Evolutionary conservation across 352 stramenopile genomes (phyloP), one percentile per base, ranked within the genome.

Genomic region (Phytophthora meadii): DNA sequence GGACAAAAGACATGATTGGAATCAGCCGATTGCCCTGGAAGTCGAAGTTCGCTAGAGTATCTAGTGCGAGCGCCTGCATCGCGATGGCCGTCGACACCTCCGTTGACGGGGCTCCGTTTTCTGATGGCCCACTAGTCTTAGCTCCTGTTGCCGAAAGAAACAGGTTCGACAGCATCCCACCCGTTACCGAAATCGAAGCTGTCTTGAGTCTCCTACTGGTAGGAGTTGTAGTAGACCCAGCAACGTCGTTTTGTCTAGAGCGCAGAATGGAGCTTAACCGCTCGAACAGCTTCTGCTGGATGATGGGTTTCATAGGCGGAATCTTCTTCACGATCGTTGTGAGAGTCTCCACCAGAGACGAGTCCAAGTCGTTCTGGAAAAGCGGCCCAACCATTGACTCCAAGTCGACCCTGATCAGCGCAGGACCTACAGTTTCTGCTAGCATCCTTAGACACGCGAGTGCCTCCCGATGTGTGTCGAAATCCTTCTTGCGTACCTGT

Each of bases 321-420:
- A 96, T 92, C 48, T 88, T 88, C 61, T 96, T 94, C 14, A 94
- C 82, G 42, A 96, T 92, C 2, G 84, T 94, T 15, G 84, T 89
- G 9, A 96, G 59, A 32, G 88, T 93, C 46, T 96, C 88, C 14
- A 96, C 85, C 4, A 96, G 73, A 12, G 84, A 84, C 17, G 79
- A 78, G 46, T 96, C 85, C 9, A 96, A 65, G 42, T 95, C 88
- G 45, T 94, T 93, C 54, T 93, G 82, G 62, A 96, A 94, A 19
- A 96, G 75, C 22, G 82, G 79, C 0, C 76, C 72, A 22, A 96
- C 77, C 77, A 94, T 94, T 3, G 83, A 84, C 46, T 94, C 87
- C 50, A 94, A 78, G 52, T 94, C 87, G 6, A 96, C 82, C 11
- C 85, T 82, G n/a, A 92, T 71, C 15, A 96, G 66, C 0, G 82